These are phyloP conservation scores for Venturia oleaginea DNA, from an alignment of 2,329 filamentous ascomycete species.

Conservation along the genomic window DNA sequence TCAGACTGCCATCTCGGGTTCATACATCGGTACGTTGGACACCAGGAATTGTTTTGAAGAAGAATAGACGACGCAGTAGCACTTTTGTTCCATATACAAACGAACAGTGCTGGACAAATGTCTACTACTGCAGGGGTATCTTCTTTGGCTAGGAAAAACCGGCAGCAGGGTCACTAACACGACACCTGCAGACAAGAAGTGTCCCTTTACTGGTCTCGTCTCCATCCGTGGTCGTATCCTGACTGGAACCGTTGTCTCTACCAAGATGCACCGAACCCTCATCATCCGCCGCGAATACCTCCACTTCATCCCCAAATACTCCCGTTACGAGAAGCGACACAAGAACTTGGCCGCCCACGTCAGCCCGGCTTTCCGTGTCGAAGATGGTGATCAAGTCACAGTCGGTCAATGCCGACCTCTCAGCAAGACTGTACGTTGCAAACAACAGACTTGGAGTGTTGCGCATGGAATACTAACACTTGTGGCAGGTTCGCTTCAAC, in stretches of 20 bases:
- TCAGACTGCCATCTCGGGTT: constrained; percentile 96
- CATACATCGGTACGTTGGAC: constrained; percentile 80
- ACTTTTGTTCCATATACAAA: not conserved
- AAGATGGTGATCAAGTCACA: constrained; percentile 98
- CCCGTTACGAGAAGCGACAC: constrained; percentile 99
- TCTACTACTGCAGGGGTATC: not conserved
- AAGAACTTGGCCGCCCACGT: constrained; percentile 99
- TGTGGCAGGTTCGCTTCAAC: constrained; percentile 86
- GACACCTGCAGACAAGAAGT: constrained; percentile 85
- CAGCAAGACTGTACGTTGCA: constrained; percentile 88
- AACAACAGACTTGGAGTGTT: not conserved
- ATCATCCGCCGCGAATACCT: constrained; percentile 99
- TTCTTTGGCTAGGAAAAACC: not conserved
- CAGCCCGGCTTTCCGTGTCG: constrained; percentile 98
- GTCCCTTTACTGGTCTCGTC: constrained; percentile 98
- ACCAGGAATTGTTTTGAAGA: not conserved
- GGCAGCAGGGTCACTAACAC: not conserved
- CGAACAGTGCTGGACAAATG: not conserved
- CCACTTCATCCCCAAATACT: constrained; percentile 99
- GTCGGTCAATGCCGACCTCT: constrained; percentile 99
- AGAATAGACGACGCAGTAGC: not conserved
- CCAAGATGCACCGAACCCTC: constrained; percentile 99
- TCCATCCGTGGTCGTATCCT: constrained; percentile 99
- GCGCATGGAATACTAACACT: not conserved
- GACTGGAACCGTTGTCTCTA: constrained; percentile 96